Evolutionary conservation across 2,329 filamentous ascomycete genomes (phyloP).

Genomic region (Chalara sp.): DNA sequence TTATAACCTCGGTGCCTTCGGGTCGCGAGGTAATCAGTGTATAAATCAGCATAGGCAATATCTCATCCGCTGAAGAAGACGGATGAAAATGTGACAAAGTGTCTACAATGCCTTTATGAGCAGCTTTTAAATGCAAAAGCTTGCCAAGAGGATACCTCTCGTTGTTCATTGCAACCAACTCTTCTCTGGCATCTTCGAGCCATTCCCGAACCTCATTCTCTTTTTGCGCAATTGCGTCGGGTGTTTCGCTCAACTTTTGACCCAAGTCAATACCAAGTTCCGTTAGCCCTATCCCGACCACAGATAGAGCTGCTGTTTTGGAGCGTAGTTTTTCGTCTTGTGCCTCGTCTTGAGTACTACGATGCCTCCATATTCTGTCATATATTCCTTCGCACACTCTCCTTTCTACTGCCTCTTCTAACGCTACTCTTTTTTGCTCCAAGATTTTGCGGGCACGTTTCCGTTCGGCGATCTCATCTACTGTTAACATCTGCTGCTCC

Average conservation of each 20-base stretch:
- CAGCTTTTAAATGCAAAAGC: conserved; percentile 77
- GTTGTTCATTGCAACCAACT: conserved; percentile 76
- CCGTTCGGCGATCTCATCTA: conserved; percentile 73
- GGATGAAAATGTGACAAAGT: conserved; percentile 62
- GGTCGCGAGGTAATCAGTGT: conserved; percentile 86
- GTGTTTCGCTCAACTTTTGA: conserved; percentile 43
- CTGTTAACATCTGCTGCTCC: conserved; percentile 84
- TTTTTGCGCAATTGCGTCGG: conserved; percentile 51
- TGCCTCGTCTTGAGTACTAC: conserved; percentile 87
- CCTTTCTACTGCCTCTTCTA: conserved; percentile 90
- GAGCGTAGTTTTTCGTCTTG: conserved; percentile 91
- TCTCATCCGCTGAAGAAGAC: conserved; percentile 91
- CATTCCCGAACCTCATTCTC: conserved; percentile 64
- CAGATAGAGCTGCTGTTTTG: conserved; percentile 79
- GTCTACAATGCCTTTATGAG: conserved; percentile 92
- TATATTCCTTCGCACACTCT: conserved; percentile 82
- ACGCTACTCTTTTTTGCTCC: conserved; percentile 65
- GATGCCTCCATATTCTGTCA: conserved; percentile 82
- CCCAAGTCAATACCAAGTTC: conserved; percentile 77
- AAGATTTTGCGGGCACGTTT: conserved; percentile 72
- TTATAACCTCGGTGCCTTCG: conserved; percentile 81
- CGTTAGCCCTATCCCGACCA: conserved; percentile 85
- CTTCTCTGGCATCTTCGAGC: conserved; percentile 63
- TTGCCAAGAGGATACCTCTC: conserved; percentile 87
- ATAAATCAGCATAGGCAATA: conserved; percentile 94